A percentile compares a stretch with the other conserved stretches of the same genome.
phyloP scores from a whole-genome alignment of 306 rosid genomes.

The Inga leiocalycina region DNA sequence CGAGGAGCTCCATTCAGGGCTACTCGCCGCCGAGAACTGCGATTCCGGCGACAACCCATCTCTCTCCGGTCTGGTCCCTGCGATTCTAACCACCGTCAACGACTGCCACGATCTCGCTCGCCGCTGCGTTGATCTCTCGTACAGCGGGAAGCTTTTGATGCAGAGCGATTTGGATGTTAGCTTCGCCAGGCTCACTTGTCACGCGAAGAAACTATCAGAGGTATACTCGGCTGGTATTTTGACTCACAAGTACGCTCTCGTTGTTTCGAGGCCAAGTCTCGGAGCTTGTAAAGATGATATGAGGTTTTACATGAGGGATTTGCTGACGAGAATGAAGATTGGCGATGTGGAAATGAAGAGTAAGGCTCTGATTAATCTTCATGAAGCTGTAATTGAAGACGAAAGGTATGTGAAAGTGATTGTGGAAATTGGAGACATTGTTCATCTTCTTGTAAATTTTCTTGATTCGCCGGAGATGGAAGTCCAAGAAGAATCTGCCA shows the following conservation, averaged over 20 bases:
- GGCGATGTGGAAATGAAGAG: conserved; percentile 73
- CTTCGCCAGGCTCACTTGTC: conserved; percentile 55
- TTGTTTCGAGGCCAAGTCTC: conserved; percentile 66
- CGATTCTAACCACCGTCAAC: conserved; percentile 39
- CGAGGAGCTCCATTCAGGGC: conserved; percentile 60
- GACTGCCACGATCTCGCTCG: conserved; percentile 72
- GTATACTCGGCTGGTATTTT: conserved; percentile 53
- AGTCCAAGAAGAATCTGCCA: conserved; percentile 62
- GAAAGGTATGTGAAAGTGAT: conserved; percentile 71
- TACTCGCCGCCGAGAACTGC: conserved; percentile 61
- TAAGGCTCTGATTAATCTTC: conserved; percentile 58
- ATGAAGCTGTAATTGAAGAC: conserved; percentile 57
- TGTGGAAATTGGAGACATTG: conserved; percentile 57
- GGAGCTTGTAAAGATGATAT: conserved; percentile 85
- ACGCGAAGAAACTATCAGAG: conserved; percentile 56
- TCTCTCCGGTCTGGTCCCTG: conserved; percentile 44
- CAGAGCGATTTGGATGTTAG: conserved; percentile 85
- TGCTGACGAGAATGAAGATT: conserved; percentile 74
- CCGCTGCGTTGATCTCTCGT: conserved; percentile 77
- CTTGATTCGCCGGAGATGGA: conserved; percentile 62
- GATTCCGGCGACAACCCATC: conserved; percentile 51
- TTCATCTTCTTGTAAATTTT: conserved; percentile 53
- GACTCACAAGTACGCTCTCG: conserved; percentile 59
- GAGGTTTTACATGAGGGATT: conserved; percentile 78
- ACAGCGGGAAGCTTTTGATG: conserved; percentile 91